Evolutionary conservation across 257 asterid genomes (phyloP).

Genomic region (Scutellaria barbata): DNA sequence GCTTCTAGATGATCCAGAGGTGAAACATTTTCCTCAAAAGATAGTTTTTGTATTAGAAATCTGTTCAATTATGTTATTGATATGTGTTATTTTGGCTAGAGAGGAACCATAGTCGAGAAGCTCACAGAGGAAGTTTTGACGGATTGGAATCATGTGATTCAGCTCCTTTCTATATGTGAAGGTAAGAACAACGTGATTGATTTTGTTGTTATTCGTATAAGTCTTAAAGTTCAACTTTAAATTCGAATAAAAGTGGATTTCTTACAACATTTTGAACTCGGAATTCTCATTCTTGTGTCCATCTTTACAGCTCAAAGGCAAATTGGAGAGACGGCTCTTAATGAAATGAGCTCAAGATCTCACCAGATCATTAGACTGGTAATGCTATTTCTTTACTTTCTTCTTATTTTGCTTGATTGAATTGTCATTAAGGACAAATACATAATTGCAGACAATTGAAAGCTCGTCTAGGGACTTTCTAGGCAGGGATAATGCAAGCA

Average conservation of each 20-base stretch:
- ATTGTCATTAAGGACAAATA: slow-evolving; percentile 26
- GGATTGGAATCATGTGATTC: slow-evolving; percentile 80
- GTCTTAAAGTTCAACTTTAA: background rate
- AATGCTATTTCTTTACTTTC: slow-evolving; percentile 25
- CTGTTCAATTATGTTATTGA: slow-evolving; percentile 22
- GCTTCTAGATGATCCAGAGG: slow-evolving; percentile 97
- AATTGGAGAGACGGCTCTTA: slow-evolving; percentile 89
- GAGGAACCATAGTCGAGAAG: slow-evolving; percentile 90
- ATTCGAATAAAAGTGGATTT: background rate
- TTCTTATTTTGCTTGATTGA: background rate
- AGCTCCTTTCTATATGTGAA: slow-evolving; percentile 84
- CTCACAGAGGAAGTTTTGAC: slow-evolving; percentile 80
- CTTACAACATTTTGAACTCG: background rate
- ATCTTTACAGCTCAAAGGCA: slow-evolving; percentile 82
- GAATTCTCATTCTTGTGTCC: slow-evolving; percentile 10
- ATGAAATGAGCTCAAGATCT: slow-evolving; percentile 95
- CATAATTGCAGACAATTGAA: slow-evolving; percentile 76
- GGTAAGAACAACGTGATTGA: slow-evolving; percentile 48
- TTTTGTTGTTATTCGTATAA: background rate
- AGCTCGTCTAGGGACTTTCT: slow-evolving; percentile 73
- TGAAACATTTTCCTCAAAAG: slow-evolving; percentile 29
- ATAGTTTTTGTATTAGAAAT: too few species aligned
- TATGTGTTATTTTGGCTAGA: slow-evolving; percentile 43
- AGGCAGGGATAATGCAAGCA: slow-evolving; percentile 72
- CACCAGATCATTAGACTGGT: slow-evolving; percentile 97